Conservation (phyloP, 2,329 filamentous ascomycete genomes). For the Nothophoma quercina region DNA sequence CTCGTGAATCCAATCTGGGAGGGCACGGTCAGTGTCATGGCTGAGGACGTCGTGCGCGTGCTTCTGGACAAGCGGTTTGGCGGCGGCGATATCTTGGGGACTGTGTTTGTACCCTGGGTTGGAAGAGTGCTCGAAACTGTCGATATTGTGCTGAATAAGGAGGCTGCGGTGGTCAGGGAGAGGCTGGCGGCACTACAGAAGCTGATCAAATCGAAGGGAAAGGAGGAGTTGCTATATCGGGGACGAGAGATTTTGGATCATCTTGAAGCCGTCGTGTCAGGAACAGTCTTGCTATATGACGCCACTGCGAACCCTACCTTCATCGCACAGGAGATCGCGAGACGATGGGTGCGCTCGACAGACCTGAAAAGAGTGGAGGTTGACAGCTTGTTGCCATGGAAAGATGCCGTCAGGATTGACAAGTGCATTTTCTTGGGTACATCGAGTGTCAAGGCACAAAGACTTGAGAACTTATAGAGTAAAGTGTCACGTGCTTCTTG, state of each 20-base stretch:
- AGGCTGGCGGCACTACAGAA: conserved; percentile 18
- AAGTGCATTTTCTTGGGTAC: conserved; percentile 31
- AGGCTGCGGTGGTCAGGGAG: conserved; percentile 20
- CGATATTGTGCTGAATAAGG: conserved; percentile 7
- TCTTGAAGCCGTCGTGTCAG: conserved; percentile 48
- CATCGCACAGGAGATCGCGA: conserved; percentile 45
- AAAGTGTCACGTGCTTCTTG: too few species aligned
- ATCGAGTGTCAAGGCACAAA: background rate
- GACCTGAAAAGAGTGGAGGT: background rate
- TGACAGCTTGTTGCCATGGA: conserved; percentile 8
- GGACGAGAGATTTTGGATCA: conserved; percentile 36
- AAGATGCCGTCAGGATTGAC: conserved; percentile 18
- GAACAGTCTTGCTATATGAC: conserved; percentile 50
- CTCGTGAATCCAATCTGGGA: conserved; percentile 74
- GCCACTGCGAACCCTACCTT: conserved; percentile 43
- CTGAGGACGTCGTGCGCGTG: conserved; percentile 59
- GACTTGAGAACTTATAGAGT: conserved; percentile 17
- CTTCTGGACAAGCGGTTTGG: conserved; percentile 46
- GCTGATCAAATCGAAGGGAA: conserved; percentile 17
- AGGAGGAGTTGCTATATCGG: conserved; percentile 34
- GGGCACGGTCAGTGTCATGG: conserved; percentile 75
- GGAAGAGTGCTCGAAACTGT: conserved; percentile 17
- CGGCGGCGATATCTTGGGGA: conserved; percentile 30
- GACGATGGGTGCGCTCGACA: conserved; percentile 41
- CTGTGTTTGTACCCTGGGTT: conserved; percentile 32